These are phyloP conservation scores for Fusarium pseudonygamai DNA, from an alignment of 2,329 filamentous ascomycete species.

Conservation along the genomic window DNA sequence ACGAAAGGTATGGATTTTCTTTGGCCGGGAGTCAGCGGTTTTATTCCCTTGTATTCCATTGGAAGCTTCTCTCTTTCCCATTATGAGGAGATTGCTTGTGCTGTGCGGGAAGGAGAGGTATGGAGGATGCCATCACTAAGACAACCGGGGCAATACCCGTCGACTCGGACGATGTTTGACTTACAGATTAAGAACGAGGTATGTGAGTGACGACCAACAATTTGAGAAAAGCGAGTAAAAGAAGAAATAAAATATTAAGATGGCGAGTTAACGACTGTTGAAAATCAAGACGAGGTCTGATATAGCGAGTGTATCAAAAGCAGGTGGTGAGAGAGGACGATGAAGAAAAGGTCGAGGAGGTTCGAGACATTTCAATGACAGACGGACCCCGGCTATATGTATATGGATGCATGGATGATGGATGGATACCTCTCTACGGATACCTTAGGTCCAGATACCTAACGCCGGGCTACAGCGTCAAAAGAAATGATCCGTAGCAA, in stretches of 20 bases:
- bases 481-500: slow-evolving; percentile 39
- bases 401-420: not conserved
- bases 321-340: slow-evolving; percentile 20
- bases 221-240: slow-evolving; percentile 1
- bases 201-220: not conserved
- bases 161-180: slow-evolving; percentile 6
- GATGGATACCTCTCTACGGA: not conserved
- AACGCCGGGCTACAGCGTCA: slow-evolving; percentile 17
- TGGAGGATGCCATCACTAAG: slow-evolving; percentile 24
- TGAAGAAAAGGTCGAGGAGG: slow-evolving; percentile 21
- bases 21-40: slow-evolving; percentile 18
- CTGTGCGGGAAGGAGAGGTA: slow-evolving; percentile 19
- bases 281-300: slow-evolving; percentile 12
- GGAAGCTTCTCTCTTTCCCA: slow-evolving; percentile 1
- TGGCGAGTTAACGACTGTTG: slow-evolving; percentile 17
- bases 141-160: slow-evolving; percentile 18
- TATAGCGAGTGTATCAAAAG: slow-evolving; percentile 29
- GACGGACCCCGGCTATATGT: not conserved
- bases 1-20: slow-evolving; percentile 10
- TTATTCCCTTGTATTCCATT: not conserved
- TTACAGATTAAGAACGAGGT: slow-evolving; percentile 17
- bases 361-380: slow-evolving; percentile 22
- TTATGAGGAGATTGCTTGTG: not conserved
- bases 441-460: not conserved
- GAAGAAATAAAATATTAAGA: not conserved